A percentile compares a stretch with the other conserved stretches of the same genome.
Conservation (phyloP, 495 filamentous ascomycete species). For the Rostrohypoxylon terebratum region DNA sequence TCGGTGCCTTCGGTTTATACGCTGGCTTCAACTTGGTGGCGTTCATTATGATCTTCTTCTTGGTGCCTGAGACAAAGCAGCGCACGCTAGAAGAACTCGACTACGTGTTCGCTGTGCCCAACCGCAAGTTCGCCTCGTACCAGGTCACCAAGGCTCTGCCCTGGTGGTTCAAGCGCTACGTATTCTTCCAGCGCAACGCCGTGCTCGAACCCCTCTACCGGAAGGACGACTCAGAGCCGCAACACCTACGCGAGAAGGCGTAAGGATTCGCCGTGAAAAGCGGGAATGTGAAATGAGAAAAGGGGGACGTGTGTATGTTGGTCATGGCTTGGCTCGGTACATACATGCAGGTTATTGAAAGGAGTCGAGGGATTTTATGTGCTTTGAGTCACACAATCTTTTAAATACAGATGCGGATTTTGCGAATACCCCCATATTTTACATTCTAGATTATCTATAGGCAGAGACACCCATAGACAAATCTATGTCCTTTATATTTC, state of each 20-base stretch:
- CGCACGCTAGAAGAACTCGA: slow-evolving; percentile 82
- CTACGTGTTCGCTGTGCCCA: slow-evolving; percentile 83
- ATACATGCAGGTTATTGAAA: neutral
- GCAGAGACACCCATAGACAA: slow-evolving; percentile 16
- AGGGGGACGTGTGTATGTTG: neutral
- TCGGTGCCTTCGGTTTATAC: slow-evolving; percentile 71
- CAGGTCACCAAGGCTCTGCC: slow-evolving; percentile 72
- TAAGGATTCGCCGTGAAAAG: neutral
- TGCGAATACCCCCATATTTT: slow-evolving; percentile 38
- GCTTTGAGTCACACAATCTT: slow-evolving; percentile 27
- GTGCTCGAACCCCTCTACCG: slow-evolving; percentile 73
- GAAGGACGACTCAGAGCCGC: slow-evolving; percentile 25
- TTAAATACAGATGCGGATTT: slow-evolving; percentile 28
- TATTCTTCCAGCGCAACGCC: slow-evolving; percentile 68
- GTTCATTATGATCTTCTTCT: slow-evolving; percentile 74
- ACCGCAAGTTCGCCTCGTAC: slow-evolving; percentile 70
- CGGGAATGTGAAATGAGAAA: neutral
- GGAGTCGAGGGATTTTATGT: slow-evolving; percentile 16
- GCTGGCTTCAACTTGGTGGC: slow-evolving; percentile 72
- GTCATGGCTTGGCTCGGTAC: neutral
- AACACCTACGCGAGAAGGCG: neutral
- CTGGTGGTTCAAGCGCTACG: slow-evolving; percentile 75
- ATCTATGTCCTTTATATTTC: slow-evolving; percentile 6
- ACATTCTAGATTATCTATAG: slow-evolving; percentile 14
- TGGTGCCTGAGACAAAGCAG: slow-evolving; percentile 76